A percentile compares a stretch with the other conserved stretches of the same genome.
phyloP scores from a whole-genome alignment of 2,329 filamentous ascomycete genomes.

The Thelonectria discophora region DNA sequence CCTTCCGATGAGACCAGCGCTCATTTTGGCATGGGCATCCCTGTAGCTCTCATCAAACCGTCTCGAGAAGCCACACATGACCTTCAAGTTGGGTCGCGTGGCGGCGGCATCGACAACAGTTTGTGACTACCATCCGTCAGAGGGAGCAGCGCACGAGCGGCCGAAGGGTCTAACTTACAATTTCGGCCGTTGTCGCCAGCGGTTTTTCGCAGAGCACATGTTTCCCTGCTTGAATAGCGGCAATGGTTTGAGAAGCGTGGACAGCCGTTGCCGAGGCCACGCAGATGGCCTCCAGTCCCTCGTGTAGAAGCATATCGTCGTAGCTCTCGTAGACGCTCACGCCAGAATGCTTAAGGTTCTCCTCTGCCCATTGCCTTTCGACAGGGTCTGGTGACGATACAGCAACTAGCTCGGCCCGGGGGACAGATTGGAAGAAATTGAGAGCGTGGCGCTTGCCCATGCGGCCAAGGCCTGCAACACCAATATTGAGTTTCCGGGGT shows the following conservation, averaged over 20 bases:
- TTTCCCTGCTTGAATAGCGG: constrained; percentile 61
- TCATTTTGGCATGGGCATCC: constrained; percentile 63
- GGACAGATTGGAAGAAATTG: constrained; percentile 56
- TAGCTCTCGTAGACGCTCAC: constrained; percentile 56
- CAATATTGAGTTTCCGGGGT: constrained; percentile 52
- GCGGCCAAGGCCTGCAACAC: constrained; percentile 59
- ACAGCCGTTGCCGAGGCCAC: constrained; percentile 57
- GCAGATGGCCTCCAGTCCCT: constrained; percentile 53
- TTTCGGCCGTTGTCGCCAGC: constrained; percentile 58
- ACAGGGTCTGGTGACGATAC: constrained; percentile 56
- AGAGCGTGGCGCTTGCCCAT: constrained; percentile 62
- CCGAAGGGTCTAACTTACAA: constrained; percentile 11
- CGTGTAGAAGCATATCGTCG: constrained; percentile 54
- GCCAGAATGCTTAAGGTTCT: constrained; percentile 53
- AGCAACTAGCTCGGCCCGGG: constrained; percentile 59
- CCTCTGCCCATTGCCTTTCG: constrained; percentile 56
- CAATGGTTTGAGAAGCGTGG: constrained; percentile 66
- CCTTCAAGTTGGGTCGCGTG: constrained; percentile 65
- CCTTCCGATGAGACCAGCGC: constrained; percentile 64
- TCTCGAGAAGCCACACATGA: constrained; percentile 55
- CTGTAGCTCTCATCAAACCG: constrained; percentile 71
- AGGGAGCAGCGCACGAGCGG: no score
- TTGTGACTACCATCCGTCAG: not conserved
- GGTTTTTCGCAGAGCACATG: constrained; percentile 71
- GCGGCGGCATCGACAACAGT: constrained; percentile 26